A percentile compares a stretch with the other conserved stretches of the same genome.
These are phyloP conservation scores for Beauveria sp. DNA, from an alignment of 2,329 filamentous ascomycete species.

Conservation along the genomic window DNA sequence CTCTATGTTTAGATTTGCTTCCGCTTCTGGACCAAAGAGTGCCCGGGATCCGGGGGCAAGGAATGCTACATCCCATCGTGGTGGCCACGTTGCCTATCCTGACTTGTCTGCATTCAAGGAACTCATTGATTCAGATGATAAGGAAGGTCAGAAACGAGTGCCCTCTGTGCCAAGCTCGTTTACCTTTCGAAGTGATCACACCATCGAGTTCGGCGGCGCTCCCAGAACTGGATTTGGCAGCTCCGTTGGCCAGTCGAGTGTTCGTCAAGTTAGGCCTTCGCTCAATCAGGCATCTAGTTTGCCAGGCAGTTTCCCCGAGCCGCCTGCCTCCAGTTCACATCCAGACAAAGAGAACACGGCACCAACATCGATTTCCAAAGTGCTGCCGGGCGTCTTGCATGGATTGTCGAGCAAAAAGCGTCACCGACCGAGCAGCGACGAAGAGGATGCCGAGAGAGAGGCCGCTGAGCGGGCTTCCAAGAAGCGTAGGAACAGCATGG, in stretches of 20 bases:
- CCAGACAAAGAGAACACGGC: conserved; percentile 50
- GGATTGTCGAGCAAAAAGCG: conserved; percentile 61
- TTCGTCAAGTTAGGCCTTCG: conserved; percentile 53
- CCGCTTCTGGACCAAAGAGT: conserved; percentile 21
- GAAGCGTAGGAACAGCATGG: conserved; percentile 45
- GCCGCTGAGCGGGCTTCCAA: conserved; percentile 45
- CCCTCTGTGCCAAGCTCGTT: conserved; percentile 49
- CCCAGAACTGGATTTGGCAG: conserved; percentile 47
- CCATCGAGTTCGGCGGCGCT: conserved; percentile 47
- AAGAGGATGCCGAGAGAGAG: conserved; percentile 45
- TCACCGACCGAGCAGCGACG: conserved; percentile 48
- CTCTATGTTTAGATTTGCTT: conserved; percentile 30
- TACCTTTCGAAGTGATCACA: conserved; percentile 59
- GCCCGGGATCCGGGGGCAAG: conserved; percentile 20
- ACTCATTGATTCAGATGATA: conserved; percentile 20
- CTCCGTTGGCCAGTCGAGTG: conserved; percentile 50
- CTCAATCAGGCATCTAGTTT: conserved; percentile 36
- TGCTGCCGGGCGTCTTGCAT: conserved; percentile 46
- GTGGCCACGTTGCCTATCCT: conserved; percentile 40
- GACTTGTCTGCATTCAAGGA: conserved; percentile 39
- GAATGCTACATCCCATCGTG: conserved; percentile 15
- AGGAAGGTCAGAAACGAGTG: conserved; percentile 20
- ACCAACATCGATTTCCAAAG: conserved; percentile 25
- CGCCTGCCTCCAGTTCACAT: conserved; percentile 24
- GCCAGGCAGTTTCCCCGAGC: conserved; percentile 46